phyloP scores from a whole-genome alignment of 345 rosid genomes.

The Linum lewisii region DNA sequence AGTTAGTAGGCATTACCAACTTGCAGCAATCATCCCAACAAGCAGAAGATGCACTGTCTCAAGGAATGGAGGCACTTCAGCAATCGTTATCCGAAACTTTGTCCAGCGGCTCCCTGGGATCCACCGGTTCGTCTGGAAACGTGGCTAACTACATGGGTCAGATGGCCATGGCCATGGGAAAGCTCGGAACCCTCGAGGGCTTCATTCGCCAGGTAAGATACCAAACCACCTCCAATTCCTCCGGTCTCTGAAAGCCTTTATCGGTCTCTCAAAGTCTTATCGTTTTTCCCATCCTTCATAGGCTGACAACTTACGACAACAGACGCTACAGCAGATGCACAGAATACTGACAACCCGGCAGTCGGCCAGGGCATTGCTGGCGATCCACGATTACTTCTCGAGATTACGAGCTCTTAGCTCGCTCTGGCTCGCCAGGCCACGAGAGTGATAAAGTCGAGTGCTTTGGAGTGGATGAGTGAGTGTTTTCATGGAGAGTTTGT shows the following conservation, averaged over 20 bases:
- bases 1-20: constrained; percentile 56
- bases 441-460: constrained; percentile 41
- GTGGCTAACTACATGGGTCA: constrained; percentile 98
- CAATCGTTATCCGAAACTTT: constrained; percentile 90
- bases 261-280: not conserved
- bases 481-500: not conserved
- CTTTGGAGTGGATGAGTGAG: not conserved
- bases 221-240: not conserved
- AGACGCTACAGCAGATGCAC: constrained; percentile 86
- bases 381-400: constrained; percentile 79
- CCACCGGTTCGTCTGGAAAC: constrained; percentile 74
- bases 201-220: constrained; percentile 86
- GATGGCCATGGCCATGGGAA: constrained; percentile 99
- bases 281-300: constrained; percentile 18
- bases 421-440: constrained; percentile 93
- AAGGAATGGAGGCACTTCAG: constrained; percentile 98
- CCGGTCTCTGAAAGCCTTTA: not conserved
- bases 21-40: constrained; percentile 97
- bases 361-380: constrained; percentile 94
- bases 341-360: constrained; percentile 83
- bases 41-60: constrained; percentile 98
- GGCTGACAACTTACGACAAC: constrained; percentile 97
- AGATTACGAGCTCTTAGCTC: constrained; percentile 95
- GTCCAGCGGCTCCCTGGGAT: constrained; percentile 76
- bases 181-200: constrained; percentile 93